Conservation (phyloP, 2,329 filamentous ascomycete genomes). For the Colletotrichum sp. region DNA sequence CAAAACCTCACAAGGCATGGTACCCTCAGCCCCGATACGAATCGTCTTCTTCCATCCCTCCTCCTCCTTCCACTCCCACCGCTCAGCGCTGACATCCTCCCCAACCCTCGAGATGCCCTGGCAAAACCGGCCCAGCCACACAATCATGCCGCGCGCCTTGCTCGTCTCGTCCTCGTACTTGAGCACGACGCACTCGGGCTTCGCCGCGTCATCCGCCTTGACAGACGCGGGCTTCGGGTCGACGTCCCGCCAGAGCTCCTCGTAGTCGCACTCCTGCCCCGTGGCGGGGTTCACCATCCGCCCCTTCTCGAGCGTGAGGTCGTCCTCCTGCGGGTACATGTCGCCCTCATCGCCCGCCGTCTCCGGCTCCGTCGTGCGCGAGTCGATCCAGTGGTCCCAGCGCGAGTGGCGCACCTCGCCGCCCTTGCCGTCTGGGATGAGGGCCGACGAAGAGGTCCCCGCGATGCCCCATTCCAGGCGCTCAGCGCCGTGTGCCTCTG, state of each 20-base stretch:
- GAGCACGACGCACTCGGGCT: slow-evolving; percentile 42
- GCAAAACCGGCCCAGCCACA: slow-evolving; percentile 57
- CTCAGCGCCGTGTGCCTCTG: slow-evolving; percentile 2
- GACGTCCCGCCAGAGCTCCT: slow-evolving; percentile 69
- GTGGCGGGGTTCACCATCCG: slow-evolving; percentile 63
- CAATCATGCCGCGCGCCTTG: slow-evolving; percentile 51
- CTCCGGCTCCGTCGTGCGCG: slow-evolving; percentile 44
- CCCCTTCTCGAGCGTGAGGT: slow-evolving; percentile 60
- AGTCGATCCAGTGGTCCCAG: slow-evolving; percentile 68
- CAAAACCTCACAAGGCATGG: slow-evolving; percentile 37
- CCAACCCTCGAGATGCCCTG: slow-evolving; percentile 60
- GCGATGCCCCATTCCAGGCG: slow-evolving; percentile 71
- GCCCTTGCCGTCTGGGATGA: slow-evolving; percentile 28
- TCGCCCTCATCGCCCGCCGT: slow-evolving; percentile 58
- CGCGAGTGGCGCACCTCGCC: slow-evolving; percentile 36
- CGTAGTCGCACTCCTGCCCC: slow-evolving; percentile 58
- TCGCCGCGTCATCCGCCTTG: slow-evolving; percentile 13
- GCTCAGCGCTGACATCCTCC: slow-evolving; percentile 51
- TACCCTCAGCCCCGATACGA: slow-evolving; percentile 34
- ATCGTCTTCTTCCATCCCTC: slow-evolving; percentile 39
- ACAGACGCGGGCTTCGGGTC: slow-evolving; percentile 25
- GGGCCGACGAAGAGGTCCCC: slow-evolving; percentile 51
- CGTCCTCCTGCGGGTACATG: slow-evolving; percentile 50
- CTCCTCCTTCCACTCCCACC: slow-evolving; percentile 52
- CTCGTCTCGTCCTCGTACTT: slow-evolving; percentile 35